These are phyloP conservation scores for Nyctanthes arbortristis DNA, from an alignment of 257 asterid genomes.

Conservation along the genomic window DNA sequence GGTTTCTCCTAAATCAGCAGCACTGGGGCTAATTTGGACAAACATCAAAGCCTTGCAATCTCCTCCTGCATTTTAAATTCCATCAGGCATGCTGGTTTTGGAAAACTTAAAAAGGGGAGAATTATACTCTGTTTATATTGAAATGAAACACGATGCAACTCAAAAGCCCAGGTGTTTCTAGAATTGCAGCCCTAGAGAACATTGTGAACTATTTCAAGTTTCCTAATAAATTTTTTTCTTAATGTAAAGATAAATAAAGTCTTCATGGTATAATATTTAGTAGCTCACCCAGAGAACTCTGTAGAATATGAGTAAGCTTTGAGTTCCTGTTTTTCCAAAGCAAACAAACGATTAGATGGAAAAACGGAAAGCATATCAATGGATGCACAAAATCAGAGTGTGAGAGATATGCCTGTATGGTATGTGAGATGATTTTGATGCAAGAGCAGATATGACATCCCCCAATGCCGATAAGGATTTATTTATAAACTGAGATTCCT, in stretches of 20 bases:
- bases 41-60: constrained; percentile 92
- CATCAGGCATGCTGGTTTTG: constrained; percentile 6
- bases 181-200: neutral
- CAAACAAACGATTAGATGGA: constrained; percentile 23
- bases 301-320: constrained; percentile 97
- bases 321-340: constrained; percentile 72
- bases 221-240: too few relatives aligned
- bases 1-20: constrained; percentile 80
- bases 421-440: constrained; percentile 73
- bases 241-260: too few relatives aligned
- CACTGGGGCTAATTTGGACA: constrained; percentile 78
- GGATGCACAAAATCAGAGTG: neutral
- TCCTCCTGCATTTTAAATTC: constrained; percentile 68
- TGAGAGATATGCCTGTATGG: constrained; percentile 68
- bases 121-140: neutral
- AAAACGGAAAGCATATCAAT: constrained; percentile 6
- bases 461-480: constrained; percentile 94
- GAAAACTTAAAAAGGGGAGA: neutral
- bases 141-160: too few relatives aligned
- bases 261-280: too few relatives aligned
- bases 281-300: constrained; percentile 83
- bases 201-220: neutral
- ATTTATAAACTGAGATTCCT: constrained; percentile 93
- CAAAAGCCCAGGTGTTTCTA: neutral
- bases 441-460: constrained; percentile 94